Percentiles rank a stretch among this genome's conserved stretches.
These are phyloP conservation scores for Paracamarosporium sp. DNA, from an alignment of 2,329 filamentous ascomycete genomes.

Conservation along the genomic window DNA sequence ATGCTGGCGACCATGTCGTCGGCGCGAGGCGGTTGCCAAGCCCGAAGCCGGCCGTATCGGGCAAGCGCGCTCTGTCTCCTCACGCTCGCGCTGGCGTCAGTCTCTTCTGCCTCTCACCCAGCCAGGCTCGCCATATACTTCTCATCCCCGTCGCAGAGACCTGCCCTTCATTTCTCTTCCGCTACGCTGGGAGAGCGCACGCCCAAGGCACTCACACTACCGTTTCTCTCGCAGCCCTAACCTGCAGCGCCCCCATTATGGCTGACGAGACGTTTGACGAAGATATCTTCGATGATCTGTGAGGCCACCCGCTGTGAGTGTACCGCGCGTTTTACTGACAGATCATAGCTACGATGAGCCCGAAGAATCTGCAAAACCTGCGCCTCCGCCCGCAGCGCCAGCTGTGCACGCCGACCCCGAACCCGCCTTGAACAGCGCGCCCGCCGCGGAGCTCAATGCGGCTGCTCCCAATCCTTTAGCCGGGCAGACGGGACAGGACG, in stretches of 20 bases:
- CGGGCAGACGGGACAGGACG: slow-evolving; percentile 22
- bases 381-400: slow-evolving; percentile 29
- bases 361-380: slow-evolving; percentile 40
- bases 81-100: slow-evolving; percentile 23
- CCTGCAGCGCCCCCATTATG: slow-evolving; percentile 59
- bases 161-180: background rate
- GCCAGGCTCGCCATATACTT: background rate
- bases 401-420: slow-evolving; percentile 27
- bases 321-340: slow-evolving; percentile 17
- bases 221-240: slow-evolving; percentile 1
- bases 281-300: slow-evolving; percentile 96
- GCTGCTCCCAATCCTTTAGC: slow-evolving; percentile 21
- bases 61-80: slow-evolving; percentile 27
- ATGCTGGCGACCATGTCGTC: background rate
- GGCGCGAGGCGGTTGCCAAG: slow-evolving; percentile 26
- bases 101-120: slow-evolving; percentile 16
- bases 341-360: slow-evolving; percentile 45
- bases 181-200: no score
- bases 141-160: background rate
- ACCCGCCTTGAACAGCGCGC: slow-evolving; percentile 22
- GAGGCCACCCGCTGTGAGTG: slow-evolving; percentile 45
- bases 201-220: background rate
- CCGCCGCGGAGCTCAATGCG: slow-evolving; percentile 21
- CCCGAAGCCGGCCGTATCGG: slow-evolving; percentile 12
- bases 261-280: slow-evolving; percentile 88